Percentiles rank a stretch among this genome's conserved stretches.
phyloP scores from a whole-genome alignment of 108 stramenopile species.

The Cyclotella choctawhatcheeana region DNA sequence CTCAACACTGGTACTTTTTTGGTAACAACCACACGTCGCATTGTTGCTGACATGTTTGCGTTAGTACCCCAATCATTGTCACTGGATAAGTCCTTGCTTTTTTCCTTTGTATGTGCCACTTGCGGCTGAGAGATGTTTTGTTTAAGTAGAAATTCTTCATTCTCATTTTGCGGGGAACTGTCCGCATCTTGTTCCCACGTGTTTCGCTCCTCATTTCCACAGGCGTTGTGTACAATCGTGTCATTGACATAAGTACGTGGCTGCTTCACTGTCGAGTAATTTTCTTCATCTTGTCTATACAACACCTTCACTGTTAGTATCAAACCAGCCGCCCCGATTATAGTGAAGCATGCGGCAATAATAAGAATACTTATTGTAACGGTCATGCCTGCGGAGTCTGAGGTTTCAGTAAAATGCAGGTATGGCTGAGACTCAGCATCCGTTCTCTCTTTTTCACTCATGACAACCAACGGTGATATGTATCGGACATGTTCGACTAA shows the following conservation, averaged over 20 bases:
- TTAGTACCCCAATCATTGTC: background rate
- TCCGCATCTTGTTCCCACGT: background rate
- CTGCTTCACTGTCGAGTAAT: background rate
- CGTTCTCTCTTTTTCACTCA: constrained; percentile 1
- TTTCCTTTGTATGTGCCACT: background rate
- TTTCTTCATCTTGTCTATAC: constrained; percentile 9
- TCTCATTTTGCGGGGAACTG: background rate
- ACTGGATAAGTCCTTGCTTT: background rate
- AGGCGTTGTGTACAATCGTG: background rate
- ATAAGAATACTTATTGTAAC: constrained; percentile 18
- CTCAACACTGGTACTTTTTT: background rate
- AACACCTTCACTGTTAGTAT: constrained; percentile 10
- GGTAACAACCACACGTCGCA: background rate
- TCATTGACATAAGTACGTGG: background rate
- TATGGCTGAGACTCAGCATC: background rate
- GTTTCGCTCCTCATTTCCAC: background rate
- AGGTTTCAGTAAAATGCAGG: background rate
- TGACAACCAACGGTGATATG: constrained; percentile 17
- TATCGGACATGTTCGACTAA: constrained; percentile 14
- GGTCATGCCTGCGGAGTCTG: background rate
- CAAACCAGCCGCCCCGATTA: constrained; percentile 13
- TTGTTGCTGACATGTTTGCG: constrained; percentile 7
- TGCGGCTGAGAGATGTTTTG: background rate
- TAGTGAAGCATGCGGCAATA: constrained; percentile 10
- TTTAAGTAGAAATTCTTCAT: background rate